Evolutionary conservation across 306 rosid genomes (phyloP).

Genomic region (Glycine soja): DNA sequence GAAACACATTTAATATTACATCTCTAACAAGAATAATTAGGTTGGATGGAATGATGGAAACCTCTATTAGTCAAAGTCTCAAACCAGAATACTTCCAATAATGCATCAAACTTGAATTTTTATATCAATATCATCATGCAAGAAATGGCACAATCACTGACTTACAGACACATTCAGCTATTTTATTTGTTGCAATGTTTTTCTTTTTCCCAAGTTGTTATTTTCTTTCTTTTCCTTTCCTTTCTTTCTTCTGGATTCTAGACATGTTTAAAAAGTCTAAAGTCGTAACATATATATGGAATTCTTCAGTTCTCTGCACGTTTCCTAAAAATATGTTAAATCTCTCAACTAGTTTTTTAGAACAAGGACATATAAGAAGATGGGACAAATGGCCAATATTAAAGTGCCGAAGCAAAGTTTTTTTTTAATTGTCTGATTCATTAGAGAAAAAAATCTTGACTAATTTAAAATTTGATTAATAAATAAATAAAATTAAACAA

Average conservation of each 20-base stretch:
- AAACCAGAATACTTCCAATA: not conserved
- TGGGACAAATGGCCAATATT: not conserved
- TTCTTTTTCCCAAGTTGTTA: too few species aligned
- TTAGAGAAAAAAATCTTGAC: too few species aligned
- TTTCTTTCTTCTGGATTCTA: not conserved
- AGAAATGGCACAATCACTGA: not conserved
- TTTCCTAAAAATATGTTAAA: not conserved
- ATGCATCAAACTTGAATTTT: not conserved
- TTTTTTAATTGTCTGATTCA: too few species aligned
- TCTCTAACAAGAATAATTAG: not conserved
- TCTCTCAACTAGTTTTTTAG: too few species aligned
- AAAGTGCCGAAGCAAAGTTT: too few species aligned
- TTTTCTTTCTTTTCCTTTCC: not conserved
- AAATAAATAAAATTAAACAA: too few species aligned
- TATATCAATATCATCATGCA: not conserved
- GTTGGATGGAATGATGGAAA: not conserved
- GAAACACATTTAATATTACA: not conserved
- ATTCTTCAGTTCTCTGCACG: constrained; percentile 10
- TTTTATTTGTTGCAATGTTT: not conserved
- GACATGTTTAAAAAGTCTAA: not conserved
- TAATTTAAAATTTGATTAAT: too few species aligned
- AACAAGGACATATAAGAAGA: not conserved
- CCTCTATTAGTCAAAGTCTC: not conserved
- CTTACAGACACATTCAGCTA: not conserved
- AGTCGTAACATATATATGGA: not conserved